phyloP scores from a whole-genome alignment of 768 basidiomycete genomes.

The Coprinopsis strossmayeri region DNA sequence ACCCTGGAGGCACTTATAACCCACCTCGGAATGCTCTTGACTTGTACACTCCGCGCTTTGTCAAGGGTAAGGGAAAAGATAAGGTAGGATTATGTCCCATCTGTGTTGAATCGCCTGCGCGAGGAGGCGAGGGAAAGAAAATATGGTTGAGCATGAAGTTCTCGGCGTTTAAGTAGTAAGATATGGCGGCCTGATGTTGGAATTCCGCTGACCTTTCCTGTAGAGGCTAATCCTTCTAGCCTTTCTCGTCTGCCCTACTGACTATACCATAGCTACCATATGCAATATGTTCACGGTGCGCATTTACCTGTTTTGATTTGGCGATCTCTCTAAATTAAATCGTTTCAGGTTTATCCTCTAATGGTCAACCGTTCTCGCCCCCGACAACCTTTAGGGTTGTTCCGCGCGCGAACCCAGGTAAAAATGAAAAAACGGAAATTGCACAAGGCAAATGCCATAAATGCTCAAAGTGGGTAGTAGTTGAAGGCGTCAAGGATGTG shows the following conservation, averaged over 20 bases:
- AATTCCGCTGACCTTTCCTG: neutral
- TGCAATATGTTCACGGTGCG: slow-evolving; percentile 76
- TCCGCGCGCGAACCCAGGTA: slow-evolving; percentile 39
- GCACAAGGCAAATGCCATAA: slow-evolving; percentile 75
- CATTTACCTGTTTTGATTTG: neutral
- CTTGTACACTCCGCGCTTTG: slow-evolving; percentile 74
- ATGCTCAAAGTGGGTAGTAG: slow-evolving; percentile 63
- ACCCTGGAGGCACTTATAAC: slow-evolving; percentile 52
- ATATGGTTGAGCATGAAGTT: slow-evolving; percentile 77
- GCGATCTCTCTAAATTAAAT: too few species aligned
- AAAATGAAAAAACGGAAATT: slow-evolving; percentile 52
- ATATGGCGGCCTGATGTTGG: slow-evolving; percentile 9
- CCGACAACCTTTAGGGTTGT: slow-evolving; percentile 55
- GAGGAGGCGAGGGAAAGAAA: slow-evolving; percentile 59
- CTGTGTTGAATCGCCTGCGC: slow-evolving; percentile 51
- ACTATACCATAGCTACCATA: slow-evolving; percentile 53
- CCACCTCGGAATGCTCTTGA: slow-evolving; percentile 55
- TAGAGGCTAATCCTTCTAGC: too few species aligned
- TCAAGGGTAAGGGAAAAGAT: slow-evolving; percentile 56
- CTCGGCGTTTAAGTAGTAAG: slow-evolving; percentile 76
- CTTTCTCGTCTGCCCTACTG: neutral
- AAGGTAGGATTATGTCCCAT: slow-evolving; percentile 79
- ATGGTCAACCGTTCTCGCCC: slow-evolving; percentile 71
- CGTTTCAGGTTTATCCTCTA: slow-evolving; percentile 63
- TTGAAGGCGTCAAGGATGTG: slow-evolving; percentile 70